A percentile compares a stretch with the other conserved stretches of the same genome.
Evolutionary conservation across 495 filamentous ascomycete species (phyloP).

Genomic region (Margaritispora aquatica): DNA sequence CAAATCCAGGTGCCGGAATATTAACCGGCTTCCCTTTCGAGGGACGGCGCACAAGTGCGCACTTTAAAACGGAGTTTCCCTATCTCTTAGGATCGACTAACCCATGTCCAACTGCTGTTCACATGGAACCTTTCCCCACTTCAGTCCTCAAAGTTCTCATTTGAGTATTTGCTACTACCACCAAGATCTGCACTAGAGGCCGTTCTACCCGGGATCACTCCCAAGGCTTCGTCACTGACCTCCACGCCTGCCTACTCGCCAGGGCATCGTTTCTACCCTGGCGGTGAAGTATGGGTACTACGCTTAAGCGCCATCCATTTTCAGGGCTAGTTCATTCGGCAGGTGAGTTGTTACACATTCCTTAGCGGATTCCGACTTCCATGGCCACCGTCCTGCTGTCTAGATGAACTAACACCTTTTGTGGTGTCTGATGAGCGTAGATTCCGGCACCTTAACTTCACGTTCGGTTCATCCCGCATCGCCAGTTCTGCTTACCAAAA

Average conservation of each 20-base stretch:
- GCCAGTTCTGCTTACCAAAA: constrained; percentile 68
- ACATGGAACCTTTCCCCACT: constrained; percentile 67
- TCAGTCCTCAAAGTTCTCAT: constrained; percentile 69
- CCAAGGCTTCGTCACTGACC: constrained; percentile 53
- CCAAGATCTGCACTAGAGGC: constrained; percentile 68
- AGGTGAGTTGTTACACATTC: constrained; percentile 58
- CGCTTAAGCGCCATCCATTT: constrained; percentile 60
- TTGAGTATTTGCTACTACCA: constrained; percentile 73
- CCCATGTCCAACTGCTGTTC: constrained; percentile 64
- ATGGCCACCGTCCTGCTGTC: constrained; percentile 41
- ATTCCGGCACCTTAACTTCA: constrained; percentile 66
- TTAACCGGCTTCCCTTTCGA: constrained; percentile 67
- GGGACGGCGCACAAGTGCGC: constrained; percentile 48
- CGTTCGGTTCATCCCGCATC: constrained; percentile 65
- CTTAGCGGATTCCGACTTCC: constrained; percentile 55
- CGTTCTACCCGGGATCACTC: constrained; percentile 60
- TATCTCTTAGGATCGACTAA: constrained; percentile 64
- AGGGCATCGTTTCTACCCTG: constrained; percentile 50
- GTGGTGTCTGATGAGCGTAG: constrained; percentile 65
- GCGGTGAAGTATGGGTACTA: constrained; percentile 56
- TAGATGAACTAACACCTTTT: constrained; percentile 47
- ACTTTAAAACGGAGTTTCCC: constrained; percentile 57
- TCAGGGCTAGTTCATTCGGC: constrained; percentile 59
- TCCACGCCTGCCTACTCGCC: constrained; percentile 32
- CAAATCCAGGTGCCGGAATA: constrained; percentile 52